Base-by-base conservation (phyloP, 1,284 basidiomycete species). In the Ceratobasidium sp. region DNA sequence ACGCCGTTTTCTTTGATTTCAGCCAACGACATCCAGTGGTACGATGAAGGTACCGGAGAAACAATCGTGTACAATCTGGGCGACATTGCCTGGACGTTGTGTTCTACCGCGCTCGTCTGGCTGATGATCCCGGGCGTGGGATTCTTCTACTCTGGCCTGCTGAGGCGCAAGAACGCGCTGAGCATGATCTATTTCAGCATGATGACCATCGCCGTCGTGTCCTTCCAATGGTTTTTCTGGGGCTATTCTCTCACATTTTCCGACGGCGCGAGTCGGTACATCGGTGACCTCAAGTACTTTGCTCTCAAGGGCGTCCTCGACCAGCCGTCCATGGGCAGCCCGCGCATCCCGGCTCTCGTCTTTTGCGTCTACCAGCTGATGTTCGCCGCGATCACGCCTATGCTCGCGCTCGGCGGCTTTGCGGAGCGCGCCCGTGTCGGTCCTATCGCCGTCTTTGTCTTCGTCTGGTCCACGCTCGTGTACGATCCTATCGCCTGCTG, bases 401-500 rank as follows among this genome's bases (percentile, higher is more conserved):
- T 89, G 83, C 91, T 98, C 81, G 95, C 95, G 20, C 89, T 95
- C 70, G 97, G 97, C 82, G 97, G 96, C 33, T 92, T 97, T 80
- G 96, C 97, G 26, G 97, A 99, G 85, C 95, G 97, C 75, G 92
- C 92, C 23, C 92, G 93, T 23, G 89, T 99, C 12, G 95, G 95
- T 0, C 97, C 97, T 2, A 86, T 95, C 79, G 88, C 97, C 70
- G 90, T 97, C 79, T 98, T 97, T 86, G 90, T 94, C 81, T 98
- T 99, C 85, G 84, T 92, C 79, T 99, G 97, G 97, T 88, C 93
- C 15, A 98, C 97, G 4, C 86, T 98, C 80, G 97, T 98, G 49
- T 98, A 98, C 86, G 94, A 96, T 83, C 95, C 95, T 15, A 94
- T 97, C 82, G 95, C 95, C 0, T 94, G 92, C 87, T 97, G 96